These are phyloP conservation scores for Puccinia horiana DNA, from an alignment of 1,284 basidiomycete species.

Conservation along the genomic window DNA sequence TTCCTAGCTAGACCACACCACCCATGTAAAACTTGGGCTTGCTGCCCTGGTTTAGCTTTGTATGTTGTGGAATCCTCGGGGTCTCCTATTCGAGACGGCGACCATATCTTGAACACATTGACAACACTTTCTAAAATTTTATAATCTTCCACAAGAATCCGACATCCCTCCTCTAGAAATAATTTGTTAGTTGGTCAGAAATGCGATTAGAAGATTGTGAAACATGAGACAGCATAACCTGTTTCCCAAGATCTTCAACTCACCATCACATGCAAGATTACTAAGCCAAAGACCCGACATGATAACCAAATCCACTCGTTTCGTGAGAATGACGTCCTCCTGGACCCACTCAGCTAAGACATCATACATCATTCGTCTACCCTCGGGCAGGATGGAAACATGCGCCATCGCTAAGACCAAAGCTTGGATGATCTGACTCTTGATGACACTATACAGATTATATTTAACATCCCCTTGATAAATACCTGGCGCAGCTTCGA, in stretches of 20 bases:
- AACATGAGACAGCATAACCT: neutral
- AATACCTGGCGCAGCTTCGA: constrained; percentile 6
- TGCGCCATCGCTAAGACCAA: constrained; percentile 17
- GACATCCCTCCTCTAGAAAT: constrained; percentile 21
- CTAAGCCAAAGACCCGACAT: constrained; percentile 43
- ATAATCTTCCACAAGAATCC: constrained; percentile 31
- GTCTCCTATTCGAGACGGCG: neutral
- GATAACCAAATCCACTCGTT: constrained; percentile 40
- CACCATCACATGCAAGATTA: constrained; percentile 44
- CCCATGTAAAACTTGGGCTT: constrained; percentile 43
- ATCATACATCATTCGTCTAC: neutral
- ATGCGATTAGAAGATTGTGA: neutral
- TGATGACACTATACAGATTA: constrained; percentile 9
- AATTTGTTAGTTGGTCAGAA: neutral
- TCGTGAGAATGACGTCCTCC: neutral
- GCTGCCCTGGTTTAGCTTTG: constrained; percentile 41
- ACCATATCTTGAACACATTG: constrained; percentile 20
- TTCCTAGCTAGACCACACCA: constrained; percentile 46
- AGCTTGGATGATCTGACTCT: constrained; percentile 23
- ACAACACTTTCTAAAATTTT: constrained; percentile 19
- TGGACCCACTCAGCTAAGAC: constrained; percentile 22
- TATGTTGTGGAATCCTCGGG: neutral
- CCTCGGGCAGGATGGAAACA: neutral
- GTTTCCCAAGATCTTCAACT: neutral
- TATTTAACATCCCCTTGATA: neutral